Conservation (phyloP, 331 rosid species). For the Phaseolus coccineus region DNA sequence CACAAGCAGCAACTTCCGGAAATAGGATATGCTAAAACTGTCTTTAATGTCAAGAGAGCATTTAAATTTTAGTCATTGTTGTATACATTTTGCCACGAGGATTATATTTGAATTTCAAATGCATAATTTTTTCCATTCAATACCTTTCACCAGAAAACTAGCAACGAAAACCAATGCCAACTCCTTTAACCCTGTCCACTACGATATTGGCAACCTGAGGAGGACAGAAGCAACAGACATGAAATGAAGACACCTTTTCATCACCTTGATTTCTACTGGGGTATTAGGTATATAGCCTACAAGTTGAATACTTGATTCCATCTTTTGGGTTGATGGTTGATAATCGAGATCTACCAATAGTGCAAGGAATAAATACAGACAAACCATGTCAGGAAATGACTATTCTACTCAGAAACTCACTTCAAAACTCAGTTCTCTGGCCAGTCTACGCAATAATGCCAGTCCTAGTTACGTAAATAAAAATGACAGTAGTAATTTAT, state of each 20-base stretch:
- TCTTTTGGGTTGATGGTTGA: constrained; percentile 25
- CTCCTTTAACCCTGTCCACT: background rate
- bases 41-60: background rate
- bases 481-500: constrained; percentile 24
- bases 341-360: constrained; percentile 29
- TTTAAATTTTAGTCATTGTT: background rate
- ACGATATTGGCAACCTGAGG: constrained; percentile 32
- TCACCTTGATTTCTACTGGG: constrained; percentile 11
- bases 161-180: constrained; percentile 10
- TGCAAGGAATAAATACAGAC: constrained; percentile 37
- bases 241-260: background rate
- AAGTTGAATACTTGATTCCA: constrained; percentile 5
- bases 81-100: constrained; percentile 7
- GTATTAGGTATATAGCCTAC: background rate
- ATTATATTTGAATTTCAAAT: constrained; percentile 16
- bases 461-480: constrained; percentile 40
- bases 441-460: constrained; percentile 45
- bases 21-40: background rate
- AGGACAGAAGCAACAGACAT: constrained; percentile 1
- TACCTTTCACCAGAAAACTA: constrained; percentile 7
- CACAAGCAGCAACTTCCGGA: background rate
- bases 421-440: constrained; percentile 40
- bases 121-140: constrained; percentile 15
- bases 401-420: constrained; percentile 30
- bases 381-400: constrained; percentile 32